phyloP scores from a whole-genome alignment of 805 yeast genomes.

The Barnettozyma populi region DNA sequence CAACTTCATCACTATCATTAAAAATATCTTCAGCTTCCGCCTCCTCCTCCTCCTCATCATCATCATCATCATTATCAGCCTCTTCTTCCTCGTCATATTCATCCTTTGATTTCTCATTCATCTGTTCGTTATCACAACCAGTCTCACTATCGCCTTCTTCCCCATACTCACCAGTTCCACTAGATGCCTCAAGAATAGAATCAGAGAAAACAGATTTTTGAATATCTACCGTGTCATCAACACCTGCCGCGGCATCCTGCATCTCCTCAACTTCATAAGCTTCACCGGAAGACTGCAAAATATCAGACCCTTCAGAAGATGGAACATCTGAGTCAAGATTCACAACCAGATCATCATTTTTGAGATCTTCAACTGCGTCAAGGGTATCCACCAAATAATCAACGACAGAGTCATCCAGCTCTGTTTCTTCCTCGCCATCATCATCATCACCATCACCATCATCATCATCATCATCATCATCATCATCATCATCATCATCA shows the following conservation, averaged over 20 bases:
- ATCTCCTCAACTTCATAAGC: background rate
- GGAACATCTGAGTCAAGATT: background rate
- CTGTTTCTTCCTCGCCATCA: conserved; percentile 4
- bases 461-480: background rate
- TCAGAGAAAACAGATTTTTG: background rate
- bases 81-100: background rate
- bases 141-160: background rate
- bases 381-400: background rate
- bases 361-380: background rate
- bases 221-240: background rate
- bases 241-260: background rate
- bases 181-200: background rate
- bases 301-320: background rate
- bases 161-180: background rate
- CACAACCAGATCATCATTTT: background rate
- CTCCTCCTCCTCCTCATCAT: background rate
- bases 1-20: background rate
- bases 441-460: background rate
- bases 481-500: background rate
- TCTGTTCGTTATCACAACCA: background rate
- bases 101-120: background rate
- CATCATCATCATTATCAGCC: background rate
- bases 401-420: background rate
- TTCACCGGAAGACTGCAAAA: background rate
- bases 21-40: background rate